Evolutionary conservation across 768 basidiomycete genomes (phyloP).

Genomic region (Leccinum rimulosum): DNA sequence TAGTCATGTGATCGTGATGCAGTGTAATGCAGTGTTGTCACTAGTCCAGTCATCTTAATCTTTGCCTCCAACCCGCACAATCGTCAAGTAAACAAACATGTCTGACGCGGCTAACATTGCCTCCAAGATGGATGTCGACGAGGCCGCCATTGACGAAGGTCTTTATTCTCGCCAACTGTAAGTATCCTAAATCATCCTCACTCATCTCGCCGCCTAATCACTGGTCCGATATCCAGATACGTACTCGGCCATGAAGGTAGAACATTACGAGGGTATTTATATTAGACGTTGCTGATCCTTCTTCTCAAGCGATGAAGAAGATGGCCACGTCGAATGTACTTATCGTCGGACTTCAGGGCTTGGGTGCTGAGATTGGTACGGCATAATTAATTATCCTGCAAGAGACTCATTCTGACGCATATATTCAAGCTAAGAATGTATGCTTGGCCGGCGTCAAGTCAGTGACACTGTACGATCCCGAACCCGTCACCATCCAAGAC

Average conservation of each 20-base stretch:
- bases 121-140: constrained; percentile 81
- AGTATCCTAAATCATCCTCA: constrained; percentile 34
- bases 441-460: constrained; percentile 96
- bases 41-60: constrained; percentile 3
- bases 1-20: constrained; percentile 18
- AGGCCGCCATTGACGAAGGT: constrained; percentile 87
- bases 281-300: constrained; percentile 17
- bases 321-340: constrained; percentile 97
- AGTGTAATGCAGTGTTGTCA: not conserved
- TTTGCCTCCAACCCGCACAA: constrained; percentile 5
- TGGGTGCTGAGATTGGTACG: constrained; percentile 94
- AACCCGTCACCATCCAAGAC: constrained; percentile 83
- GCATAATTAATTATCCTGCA: constrained; percentile 1
- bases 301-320: constrained; percentile 87
- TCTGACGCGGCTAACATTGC: constrained; percentile 34
- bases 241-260: constrained; percentile 95
- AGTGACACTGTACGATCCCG: constrained; percentile 93
- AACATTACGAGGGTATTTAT: not conserved
- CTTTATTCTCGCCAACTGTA: constrained; percentile 92
- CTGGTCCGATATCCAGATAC: constrained; percentile 54
- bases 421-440: constrained; percentile 77
- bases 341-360: constrained; percentile 85
- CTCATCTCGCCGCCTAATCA: constrained; percentile 14
- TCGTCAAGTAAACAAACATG: constrained; percentile 27
- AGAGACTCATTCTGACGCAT: constrained; percentile 15